Base-by-base conservation (phyloP, 129 eudicot species). In the Flaveria linearis region DNA sequence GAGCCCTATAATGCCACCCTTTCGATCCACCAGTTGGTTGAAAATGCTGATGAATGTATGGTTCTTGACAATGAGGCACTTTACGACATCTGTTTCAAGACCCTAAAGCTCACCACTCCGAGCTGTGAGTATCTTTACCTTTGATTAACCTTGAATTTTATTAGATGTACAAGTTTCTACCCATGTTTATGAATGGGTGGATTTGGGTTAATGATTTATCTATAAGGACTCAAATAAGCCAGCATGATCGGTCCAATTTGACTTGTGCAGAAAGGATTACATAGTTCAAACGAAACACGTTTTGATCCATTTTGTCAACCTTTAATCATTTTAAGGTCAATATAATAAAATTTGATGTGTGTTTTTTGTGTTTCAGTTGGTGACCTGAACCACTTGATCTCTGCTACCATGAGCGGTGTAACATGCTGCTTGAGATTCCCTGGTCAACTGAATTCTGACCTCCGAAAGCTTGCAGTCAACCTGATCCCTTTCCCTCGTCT, bases 391-490 rank as follows among this genome's bases (percentile, higher is more conserved):
- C 69, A 63, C 46, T 63, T 63, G 46, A 63, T 63, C 22, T 63
- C 69, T 15, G 46, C 69, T 15, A 63, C 69, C 69, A 63, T 63
- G 69, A 63, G 69, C 22, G 69, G 69, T 30, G 69, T 63, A 7
- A 63, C 69, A 0, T 63, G 69, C 46, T 63, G 69, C 22, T 33
- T 63, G 11, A 14, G 69, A 7, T 63, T 63, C 46, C 69, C 69
- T 7, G 69, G 69, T 63, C 69, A 63, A 30, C 42, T 63, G 9
- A 63, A 63, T 46, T 63, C 69, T 2, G 69, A 63, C 46, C 69
- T 63, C 10, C 69, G 69, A 5, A 63, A 63, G 69, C 69, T 63
- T 63, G 69, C 69, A 16, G 69, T 63, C 69, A 63, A 63, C 46
- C 5, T 63, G 5, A 63, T 63, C 45, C 69, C 69, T 5, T 63